phyloP scores from a whole-genome alignment of 1,139 yeast species.

The Entelexis sorbosivorans region DNA sequence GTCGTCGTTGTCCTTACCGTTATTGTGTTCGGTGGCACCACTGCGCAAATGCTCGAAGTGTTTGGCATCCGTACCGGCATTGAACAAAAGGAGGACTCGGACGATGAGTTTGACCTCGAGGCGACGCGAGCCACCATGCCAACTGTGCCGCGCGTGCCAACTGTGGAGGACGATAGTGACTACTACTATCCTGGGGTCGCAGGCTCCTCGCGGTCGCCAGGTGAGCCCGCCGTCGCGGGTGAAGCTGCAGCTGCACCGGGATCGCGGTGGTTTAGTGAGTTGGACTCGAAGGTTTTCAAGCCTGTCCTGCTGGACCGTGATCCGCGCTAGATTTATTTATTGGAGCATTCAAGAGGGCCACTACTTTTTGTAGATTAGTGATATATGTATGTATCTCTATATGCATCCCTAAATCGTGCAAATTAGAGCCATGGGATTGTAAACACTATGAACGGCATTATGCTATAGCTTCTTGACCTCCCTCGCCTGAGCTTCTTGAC shows the following conservation, averaged over 20 bases:
- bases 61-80: conserved; percentile 88
- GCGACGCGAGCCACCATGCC: conserved; percentile 37
- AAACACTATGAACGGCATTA: too few species aligned
- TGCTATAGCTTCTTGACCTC: too few species aligned
- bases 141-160: conserved; percentile 24
- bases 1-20: conserved; percentile 96
- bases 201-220: neutral
- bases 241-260: conserved; percentile 33
- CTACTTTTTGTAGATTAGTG: neutral
- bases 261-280: conserved; percentile 83
- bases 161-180: conserved; percentile 1
- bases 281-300: conserved; percentile 90
- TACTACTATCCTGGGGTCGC: conserved; percentile 2
- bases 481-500: too few species aligned
- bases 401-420: neutral
- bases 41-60: conserved; percentile 95
- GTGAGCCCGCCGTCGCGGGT: conserved; percentile 17
- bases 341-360: neutral
- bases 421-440: too few species aligned
- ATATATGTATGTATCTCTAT: neutral
- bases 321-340: conserved; percentile 8
- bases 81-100: conserved; percentile 68
- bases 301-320: conserved; percentile 71
- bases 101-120: conserved; percentile 92
- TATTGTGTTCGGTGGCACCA: conserved; percentile 93